Conservation (phyloP, 2,329 filamentous ascomycete genomes). For the Leptodontidium sp. region DNA sequence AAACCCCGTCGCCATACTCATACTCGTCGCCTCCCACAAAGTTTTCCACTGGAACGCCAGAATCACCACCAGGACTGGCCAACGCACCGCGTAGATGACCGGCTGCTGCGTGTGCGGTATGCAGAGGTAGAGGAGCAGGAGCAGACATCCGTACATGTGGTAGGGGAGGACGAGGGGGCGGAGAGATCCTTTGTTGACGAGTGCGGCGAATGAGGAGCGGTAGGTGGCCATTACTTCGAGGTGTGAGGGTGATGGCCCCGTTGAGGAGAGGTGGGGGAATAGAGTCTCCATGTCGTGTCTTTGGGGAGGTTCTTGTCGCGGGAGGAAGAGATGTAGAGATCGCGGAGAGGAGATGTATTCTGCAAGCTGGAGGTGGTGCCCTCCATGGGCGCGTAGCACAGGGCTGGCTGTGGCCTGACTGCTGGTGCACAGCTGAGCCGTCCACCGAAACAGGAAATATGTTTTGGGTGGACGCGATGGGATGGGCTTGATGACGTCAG, state of each 20-base stretch:
- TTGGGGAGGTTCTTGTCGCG: not conserved
- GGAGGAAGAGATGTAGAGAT: not conserved
- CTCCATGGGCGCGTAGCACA: slow-evolving; percentile 10
- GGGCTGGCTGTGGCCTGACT: slow-evolving; percentile 9
- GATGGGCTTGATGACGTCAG: slow-evolving; percentile 10
- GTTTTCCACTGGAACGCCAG: slow-evolving; percentile 55
- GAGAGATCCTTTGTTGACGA: slow-evolving; percentile 50
- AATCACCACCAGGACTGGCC: slow-evolving; percentile 57
- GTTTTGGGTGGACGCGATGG: slow-evolving; percentile 6
- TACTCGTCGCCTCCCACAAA: slow-evolving; percentile 55
- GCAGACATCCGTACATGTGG: slow-evolving; percentile 55
- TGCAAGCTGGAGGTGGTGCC: not conserved
- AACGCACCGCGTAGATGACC: slow-evolving; percentile 60
- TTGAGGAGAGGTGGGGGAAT: slow-evolving; percentile 39
- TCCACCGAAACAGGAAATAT: slow-evolving; percentile 10
- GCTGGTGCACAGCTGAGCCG: not conserved
- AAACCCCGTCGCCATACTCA: slow-evolving; percentile 61
- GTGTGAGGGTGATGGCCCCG: slow-evolving; percentile 32
- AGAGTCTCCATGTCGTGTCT: slow-evolving; percentile 30
- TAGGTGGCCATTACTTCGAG: slow-evolving; percentile 46
- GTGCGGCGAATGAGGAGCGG: slow-evolving; percentile 49
- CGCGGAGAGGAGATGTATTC: not conserved
- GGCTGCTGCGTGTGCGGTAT: slow-evolving; percentile 61
- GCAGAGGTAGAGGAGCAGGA: slow-evolving; percentile 62
- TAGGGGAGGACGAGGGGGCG: slow-evolving; percentile 62